Evolutionary conservation across 2,329 filamentous ascomycete genomes (phyloP), one percentile per base, ranked within the genome.

Genomic region (Paecilomyces formosus): DNA sequence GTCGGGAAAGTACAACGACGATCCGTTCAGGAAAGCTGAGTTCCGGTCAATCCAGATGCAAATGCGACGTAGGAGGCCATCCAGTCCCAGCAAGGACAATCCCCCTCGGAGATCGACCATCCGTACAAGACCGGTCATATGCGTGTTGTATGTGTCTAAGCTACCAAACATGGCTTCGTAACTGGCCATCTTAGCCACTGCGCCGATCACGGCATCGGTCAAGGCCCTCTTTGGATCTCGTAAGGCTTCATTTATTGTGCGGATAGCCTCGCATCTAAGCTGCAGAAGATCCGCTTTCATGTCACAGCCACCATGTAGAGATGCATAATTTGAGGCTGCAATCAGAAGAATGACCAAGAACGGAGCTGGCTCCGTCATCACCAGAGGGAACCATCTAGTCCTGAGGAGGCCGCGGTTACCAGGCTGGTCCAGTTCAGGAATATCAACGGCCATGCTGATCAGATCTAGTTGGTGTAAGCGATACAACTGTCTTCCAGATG

Each of bases 111-210:
- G 60, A 18, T 67, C 68, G 11, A 82, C 68, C 68, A 80, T 77
- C 18, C 72, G 68, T 39, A 65, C 61, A 26, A 82, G 67, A 3
- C 75, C 79, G 1, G 68, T 68, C 79, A 82, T 82, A 68, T 82
- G 80, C 3, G 76, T 74, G 55, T 72, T 67, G 59, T 78, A 82
- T 13, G 73, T 71, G 3, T 70, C 65, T 21, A 71, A 63, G 21
- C 74, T 71, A 22, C 79, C 79, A 61, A 77, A 80, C 60, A 81
- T 76, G n/a, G 79, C 78, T 63, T 82, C 80, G 64, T 79, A 82
- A 60, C 75, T 77, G 9, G 79, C 80, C 78, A 82, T 79, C 61
- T 80, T 79, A 33, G 77, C 78, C 3, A 81, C 78, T 2, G 80
- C 79, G 8, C 75, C 77, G 55, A 82, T 74, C 31, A 81, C 60